Evolutionary conservation across 768 basidiomycete species (phyloP).

Genomic region (Boletus subparvulus): DNA sequence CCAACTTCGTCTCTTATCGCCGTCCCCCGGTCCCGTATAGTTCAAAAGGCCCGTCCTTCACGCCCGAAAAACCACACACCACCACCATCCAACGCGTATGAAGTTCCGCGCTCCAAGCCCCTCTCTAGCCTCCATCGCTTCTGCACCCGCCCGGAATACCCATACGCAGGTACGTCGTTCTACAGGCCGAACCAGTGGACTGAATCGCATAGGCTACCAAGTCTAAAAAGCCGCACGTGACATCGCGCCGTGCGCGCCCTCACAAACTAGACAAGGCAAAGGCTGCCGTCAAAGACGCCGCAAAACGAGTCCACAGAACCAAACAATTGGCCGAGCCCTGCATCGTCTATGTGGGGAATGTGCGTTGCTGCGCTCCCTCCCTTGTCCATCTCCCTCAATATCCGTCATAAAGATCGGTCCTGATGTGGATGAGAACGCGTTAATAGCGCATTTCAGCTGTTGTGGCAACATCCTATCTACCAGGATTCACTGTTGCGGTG

Average conservation of each 20-base stretch:
- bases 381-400: slow-evolving; percentile 2
- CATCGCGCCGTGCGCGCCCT: slow-evolving; percentile 8
- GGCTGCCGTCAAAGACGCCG: slow-evolving; percentile 15
- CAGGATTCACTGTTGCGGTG: slow-evolving; percentile 34
- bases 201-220: slow-evolving; percentile 1
- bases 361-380: slow-evolving; percentile 33
- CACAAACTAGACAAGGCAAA: slow-evolving; percentile 18
- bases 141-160: not conserved
- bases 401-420: slow-evolving; percentile 33
- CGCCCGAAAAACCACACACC: no score
- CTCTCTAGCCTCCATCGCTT: slow-evolving; percentile 11
- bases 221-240: slow-evolving; percentile 5
- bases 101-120: slow-evolving; percentile 19
- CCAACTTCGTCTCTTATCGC: not conserved
- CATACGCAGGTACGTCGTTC: slow-evolving; percentile 9
- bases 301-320: slow-evolving; percentile 13
- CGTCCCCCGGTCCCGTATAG: not conserved
- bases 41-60: slow-evolving; percentile 19
- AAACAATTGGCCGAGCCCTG: slow-evolving; percentile 20
- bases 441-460: slow-evolving; percentile 22
- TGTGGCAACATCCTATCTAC: slow-evolving; percentile 25
- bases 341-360: slow-evolving; percentile 62
- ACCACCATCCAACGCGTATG: slow-evolving; percentile 9
- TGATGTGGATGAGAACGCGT: slow-evolving; percentile 21
- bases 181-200: not conserved